These are phyloP conservation scores for Penicillium sclerotigenum DNA, from an alignment of 2,329 filamentous ascomycete species.

Conservation along the genomic window DNA sequence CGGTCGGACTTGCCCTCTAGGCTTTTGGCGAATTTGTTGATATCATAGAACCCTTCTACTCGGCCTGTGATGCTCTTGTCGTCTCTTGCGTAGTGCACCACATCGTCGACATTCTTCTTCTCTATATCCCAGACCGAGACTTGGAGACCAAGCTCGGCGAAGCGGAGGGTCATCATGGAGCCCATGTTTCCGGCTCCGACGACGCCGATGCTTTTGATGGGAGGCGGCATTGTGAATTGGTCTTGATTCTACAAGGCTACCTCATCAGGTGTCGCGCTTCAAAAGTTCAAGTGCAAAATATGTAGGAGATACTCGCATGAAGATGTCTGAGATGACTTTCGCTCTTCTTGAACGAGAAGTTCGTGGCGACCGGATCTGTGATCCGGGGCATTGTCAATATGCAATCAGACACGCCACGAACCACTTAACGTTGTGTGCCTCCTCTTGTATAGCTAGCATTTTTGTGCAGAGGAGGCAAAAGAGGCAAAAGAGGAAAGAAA, in stretches of 20 bases:
- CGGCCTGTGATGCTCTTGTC: constrained; percentile 29
- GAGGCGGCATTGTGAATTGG: constrained; percentile 18
- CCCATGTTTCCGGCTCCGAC: constrained; percentile 44
- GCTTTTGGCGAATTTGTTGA: constrained; percentile 36
- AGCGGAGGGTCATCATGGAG: constrained; percentile 44
- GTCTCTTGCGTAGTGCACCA: constrained; percentile 25
- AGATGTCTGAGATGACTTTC: neutral
- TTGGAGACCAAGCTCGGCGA: constrained; percentile 38
- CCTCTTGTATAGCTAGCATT: neutral
- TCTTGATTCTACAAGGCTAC: neutral
- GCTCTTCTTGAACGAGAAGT: constrained; percentile 16
- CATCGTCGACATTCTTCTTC: constrained; percentile 34
- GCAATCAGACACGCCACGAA: constrained; percentile 11
- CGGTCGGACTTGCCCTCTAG: constrained; percentile 31
- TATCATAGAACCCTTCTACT: constrained; percentile 35
- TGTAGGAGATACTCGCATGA: neutral
- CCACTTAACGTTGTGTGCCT: neutral
- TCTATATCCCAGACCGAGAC: constrained; percentile 42
- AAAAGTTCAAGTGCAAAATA: neutral
- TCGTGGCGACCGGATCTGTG: constrained; percentile 18
- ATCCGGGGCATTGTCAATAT: constrained; percentile 14
- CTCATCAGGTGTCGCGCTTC: neutral
- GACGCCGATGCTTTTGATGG: constrained; percentile 39
- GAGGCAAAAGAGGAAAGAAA: neutral
- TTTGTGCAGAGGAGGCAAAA: neutral